These are phyloP conservation scores for Globisporangium nodosum DNA, from an alignment of 352 stramenopile species.

Conservation along the genomic window DNA sequence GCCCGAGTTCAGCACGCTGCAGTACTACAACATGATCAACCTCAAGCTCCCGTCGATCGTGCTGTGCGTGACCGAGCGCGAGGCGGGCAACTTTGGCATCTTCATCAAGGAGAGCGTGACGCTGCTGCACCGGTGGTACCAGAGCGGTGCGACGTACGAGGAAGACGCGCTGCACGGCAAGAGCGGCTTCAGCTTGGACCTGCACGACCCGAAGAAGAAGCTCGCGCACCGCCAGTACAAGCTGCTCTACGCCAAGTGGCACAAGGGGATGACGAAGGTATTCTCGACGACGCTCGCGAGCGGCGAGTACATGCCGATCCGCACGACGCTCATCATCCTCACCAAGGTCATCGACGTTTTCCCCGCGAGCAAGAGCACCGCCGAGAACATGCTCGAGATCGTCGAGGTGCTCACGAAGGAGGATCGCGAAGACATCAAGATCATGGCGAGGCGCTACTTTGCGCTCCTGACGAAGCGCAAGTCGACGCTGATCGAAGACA, in stretches of 20 bases:
- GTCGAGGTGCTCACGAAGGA: slow-evolving; percentile 72
- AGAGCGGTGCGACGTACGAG: slow-evolving; percentile 72
- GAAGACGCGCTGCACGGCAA: slow-evolving; percentile 69
- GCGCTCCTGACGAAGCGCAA: slow-evolving; percentile 78
- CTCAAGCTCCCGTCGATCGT: slow-evolving; percentile 75
- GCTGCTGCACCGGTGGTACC: slow-evolving; percentile 72
- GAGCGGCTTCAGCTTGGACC: slow-evolving; percentile 67
- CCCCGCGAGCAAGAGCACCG: slow-evolving; percentile 48
- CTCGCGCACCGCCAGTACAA: slow-evolving; percentile 75
- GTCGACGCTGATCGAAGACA: slow-evolving; percentile 57
- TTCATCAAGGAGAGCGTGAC: slow-evolving; percentile 79
- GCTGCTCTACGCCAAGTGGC: slow-evolving; percentile 65
- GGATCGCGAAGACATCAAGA: slow-evolving; percentile 85
- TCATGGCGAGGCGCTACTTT: slow-evolving; percentile 86
- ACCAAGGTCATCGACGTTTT: slow-evolving; percentile 89
- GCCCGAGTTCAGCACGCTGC: slow-evolving; percentile 64
- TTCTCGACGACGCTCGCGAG: slow-evolving; percentile 56
- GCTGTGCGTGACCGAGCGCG: slow-evolving; percentile 76
- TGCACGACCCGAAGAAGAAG: slow-evolving; percentile 51
- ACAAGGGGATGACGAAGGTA: slow-evolving; percentile 60
- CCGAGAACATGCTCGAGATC: slow-evolving; percentile 55
- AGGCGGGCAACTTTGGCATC: slow-evolving; percentile 83
- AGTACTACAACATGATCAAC: slow-evolving; percentile 81
- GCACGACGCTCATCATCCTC: slow-evolving; percentile 82
- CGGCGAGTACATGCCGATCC: slow-evolving; percentile 80